A percentile compares a stretch with the other conserved stretches of the same genome.
These are phyloP conservation scores for Polysphondylium violaceum DNA, from an alignment of 78 protist species.

Conservation along the genomic window DNA sequence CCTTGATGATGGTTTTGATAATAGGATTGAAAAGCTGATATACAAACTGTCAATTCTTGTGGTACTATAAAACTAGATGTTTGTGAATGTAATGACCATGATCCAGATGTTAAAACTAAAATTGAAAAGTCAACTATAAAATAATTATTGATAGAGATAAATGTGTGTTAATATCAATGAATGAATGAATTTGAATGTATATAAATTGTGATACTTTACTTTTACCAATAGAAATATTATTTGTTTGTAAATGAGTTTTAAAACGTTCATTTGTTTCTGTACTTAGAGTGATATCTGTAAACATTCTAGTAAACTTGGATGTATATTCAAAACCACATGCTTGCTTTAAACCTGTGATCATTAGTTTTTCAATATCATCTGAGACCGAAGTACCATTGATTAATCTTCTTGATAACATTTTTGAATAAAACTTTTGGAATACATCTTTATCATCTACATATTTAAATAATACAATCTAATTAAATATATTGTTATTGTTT, in stretches of 20 bases:
- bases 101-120: constrained; percentile 84
- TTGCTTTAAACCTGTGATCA: constrained; percentile 84
- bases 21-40: constrained; percentile 68
- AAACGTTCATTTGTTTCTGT: constrained; percentile 82
- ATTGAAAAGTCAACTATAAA: constrained; percentile 83
- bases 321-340: constrained; percentile 89
- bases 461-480: constrained; percentile 85
- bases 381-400: constrained; percentile 84
- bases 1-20: constrained; percentile 83
- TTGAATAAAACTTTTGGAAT: constrained; percentile 88
- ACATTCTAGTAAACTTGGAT: constrained; percentile 85
- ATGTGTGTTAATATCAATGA: neutral
- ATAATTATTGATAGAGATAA: neutral
- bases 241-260: constrained; percentile 13
- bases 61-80: constrained; percentile 80
- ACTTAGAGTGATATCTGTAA: constrained; percentile 83
- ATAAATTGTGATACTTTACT: neutral
- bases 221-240: constrained; percentile 37
- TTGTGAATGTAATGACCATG: constrained; percentile 92
- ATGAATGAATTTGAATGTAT: neutral
- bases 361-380: constrained; percentile 83
- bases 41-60: constrained; percentile 74
- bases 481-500: neutral
- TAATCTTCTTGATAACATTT: constrained; percentile 77
- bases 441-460: constrained; percentile 91